Evolutionary conservation across 148 eudicot genomes (phyloP), one percentile per base, ranked within the genome.

Genomic region (Cornus controversa): DNA sequence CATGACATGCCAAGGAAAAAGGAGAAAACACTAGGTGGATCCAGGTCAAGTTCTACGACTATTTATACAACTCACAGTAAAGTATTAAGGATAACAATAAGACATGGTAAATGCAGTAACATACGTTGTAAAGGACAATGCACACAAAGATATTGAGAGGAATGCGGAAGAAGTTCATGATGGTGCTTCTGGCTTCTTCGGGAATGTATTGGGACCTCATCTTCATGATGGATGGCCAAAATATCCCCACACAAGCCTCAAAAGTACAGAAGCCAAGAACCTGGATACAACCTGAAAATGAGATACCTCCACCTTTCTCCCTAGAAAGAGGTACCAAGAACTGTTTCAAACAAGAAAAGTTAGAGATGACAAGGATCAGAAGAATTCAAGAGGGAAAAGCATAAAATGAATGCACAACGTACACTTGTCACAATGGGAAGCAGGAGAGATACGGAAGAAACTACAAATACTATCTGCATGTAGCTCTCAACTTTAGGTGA

Each of bases 141-240:
- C 97, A 93, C 66, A 93, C 96, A 28, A 93, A 93, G 57, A 93
- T 87, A 75, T 91, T 91, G 4, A 93, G 90, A 45, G 98, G 98
- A 83, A 93, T 91, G 70, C 96, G 91, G 88, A 93, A 93, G 79
- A 93, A 90, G 82, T 93, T 93, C 91, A 90, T 91, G 77, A 93
- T 91, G 72, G 98, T 93, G 90, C 96, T 91, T 81, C 96, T 83
- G 40, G 96, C 92, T 87, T 89, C 96, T 81, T 93, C 96, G 8
- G 98, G 98, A 75, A 93, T 89, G 81, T 93, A 93, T 69, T 93
- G 98, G 77, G 96, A 92, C 73, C 94, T 90, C 96, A 92, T 94
- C 84, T 94, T 94, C 98, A 94, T 94, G 68, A 94, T 88, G 45
- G 98, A 94, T 68, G 97, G 98, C 98, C 98, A 94, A 73, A 94